These are phyloP conservation scores for Medicago lupulina DNA, from an alignment of 306 rosid species.

Conservation along the genomic window DNA sequence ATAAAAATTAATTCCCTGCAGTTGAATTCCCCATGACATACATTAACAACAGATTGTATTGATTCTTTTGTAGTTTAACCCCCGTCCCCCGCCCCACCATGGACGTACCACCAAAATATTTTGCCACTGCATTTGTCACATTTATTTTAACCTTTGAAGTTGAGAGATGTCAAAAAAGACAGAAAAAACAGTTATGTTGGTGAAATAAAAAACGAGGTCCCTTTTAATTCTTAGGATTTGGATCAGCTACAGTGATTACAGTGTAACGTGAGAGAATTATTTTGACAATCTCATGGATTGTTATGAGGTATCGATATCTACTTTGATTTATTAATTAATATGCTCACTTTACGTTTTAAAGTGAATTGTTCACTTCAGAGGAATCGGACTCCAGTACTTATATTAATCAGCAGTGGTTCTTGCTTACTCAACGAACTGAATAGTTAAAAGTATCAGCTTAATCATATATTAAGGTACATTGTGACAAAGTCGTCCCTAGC, in stretches of 20 bases:
- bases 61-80: too few species aligned
- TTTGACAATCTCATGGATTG: too few species aligned
- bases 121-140: background rate
- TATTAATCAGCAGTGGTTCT: background rate
- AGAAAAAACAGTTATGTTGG: background rate
- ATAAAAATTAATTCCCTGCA: too few species aligned
- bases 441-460: background rate
- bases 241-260: too few species aligned
- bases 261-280: too few species aligned
- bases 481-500: conserved; percentile 22
- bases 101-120: background rate
- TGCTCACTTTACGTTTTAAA: too few species aligned
- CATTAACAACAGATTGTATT: too few species aligned
- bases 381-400: background rate
- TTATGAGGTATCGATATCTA: too few species aligned
- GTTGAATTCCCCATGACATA: too few species aligned
- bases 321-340: too few species aligned
- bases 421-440: conserved; percentile 14
- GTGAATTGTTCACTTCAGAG: too few species aligned
- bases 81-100: too few species aligned
- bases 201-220: conserved; percentile 1
- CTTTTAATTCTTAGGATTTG: background rate
- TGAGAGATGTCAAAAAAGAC: background rate
- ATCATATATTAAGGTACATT: background rate
- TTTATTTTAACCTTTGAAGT: conserved; percentile 14